These are phyloP conservation scores for Parafenestella ontariensis DNA, from an alignment of 2,329 filamentous ascomycete genomes.

Conservation along the genomic window DNA sequence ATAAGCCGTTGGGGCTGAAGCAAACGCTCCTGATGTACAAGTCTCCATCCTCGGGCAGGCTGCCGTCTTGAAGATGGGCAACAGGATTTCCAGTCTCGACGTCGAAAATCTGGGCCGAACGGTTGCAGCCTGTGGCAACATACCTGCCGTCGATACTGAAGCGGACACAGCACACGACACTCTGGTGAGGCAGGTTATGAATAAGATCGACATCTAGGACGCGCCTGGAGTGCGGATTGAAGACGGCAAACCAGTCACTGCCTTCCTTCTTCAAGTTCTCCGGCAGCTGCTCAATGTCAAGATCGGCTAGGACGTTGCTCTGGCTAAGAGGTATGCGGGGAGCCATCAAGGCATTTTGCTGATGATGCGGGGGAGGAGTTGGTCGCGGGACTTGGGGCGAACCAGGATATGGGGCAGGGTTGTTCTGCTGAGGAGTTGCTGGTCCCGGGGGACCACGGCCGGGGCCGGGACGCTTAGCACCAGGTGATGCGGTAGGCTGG, in stretches of 20 bases:
- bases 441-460: constrained; percentile 70
- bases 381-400: constrained; percentile 85
- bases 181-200: constrained; percentile 91
- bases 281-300: constrained; percentile 85
- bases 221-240: constrained; percentile 90
- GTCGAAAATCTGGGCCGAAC: constrained; percentile 99
- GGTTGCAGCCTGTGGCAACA: constrained; percentile 95
- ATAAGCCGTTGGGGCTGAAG: constrained; percentile 96
- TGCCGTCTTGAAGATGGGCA: constrained; percentile 87
- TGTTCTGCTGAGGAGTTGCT: constrained; percentile 91
- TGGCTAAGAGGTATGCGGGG: constrained; percentile 56
- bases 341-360: constrained; percentile 42
- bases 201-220: constrained; percentile 92
- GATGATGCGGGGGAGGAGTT: constrained; percentile 65
- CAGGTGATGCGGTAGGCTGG: constrained; percentile 84
- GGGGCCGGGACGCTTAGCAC: constrained; percentile 72
- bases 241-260: constrained; percentile 94
- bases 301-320: constrained; percentile 78
- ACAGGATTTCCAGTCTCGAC: constrained; percentile 86
- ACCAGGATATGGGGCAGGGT: constrained; percentile 84
- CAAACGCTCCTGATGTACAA: constrained; percentile 97
- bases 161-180: constrained; percentile 96
- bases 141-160: constrained; percentile 97
- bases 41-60: constrained; percentile 85
- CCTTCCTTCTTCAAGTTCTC: constrained; percentile 88